These are phyloP conservation scores for Nicotiana noctiflora DNA, from an alignment of 257 asterid species.

Conservation along the genomic window DNA sequence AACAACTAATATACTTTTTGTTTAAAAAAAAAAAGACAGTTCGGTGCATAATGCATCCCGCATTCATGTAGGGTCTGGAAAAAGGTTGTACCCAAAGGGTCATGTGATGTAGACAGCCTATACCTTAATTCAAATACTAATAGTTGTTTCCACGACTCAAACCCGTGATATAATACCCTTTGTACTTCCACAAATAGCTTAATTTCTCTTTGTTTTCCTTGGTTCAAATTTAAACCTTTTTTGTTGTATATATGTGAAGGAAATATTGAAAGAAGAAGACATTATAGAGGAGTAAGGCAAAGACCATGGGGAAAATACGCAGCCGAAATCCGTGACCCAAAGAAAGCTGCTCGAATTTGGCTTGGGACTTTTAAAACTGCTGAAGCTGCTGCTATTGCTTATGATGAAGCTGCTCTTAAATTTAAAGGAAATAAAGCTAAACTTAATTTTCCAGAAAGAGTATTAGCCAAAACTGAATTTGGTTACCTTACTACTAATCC, in stretches of 20 bases:
- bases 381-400: constrained; percentile 11
- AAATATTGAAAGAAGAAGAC: constrained; percentile 3
- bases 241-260: neutral
- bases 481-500: constrained; percentile 7
- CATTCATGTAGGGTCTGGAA: too few relatives aligned
- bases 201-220: too few relatives aligned
- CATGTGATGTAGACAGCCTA: too few relatives aligned
- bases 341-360: constrained; percentile 12
- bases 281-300: constrained; percentile 12
- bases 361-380: constrained; percentile 13
- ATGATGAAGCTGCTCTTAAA: constrained; percentile 15
- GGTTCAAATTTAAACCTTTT: too few relatives aligned
- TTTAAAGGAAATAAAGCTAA: constrained; percentile 16
- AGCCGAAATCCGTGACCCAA: constrained; percentile 14
- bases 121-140: too few relatives aligned
- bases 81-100: too few relatives aligned
- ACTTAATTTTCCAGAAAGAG: constrained; percentile 14
- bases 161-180: too few relatives aligned
- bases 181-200: too few relatives aligned
- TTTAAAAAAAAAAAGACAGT: too few relatives aligned
- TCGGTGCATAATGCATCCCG: too few relatives aligned
- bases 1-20: too few relatives aligned
- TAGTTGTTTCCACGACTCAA: too few relatives aligned
- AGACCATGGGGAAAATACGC: constrained; percentile 13
- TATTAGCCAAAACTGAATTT: constrained; percentile 4